A percentile compares a stretch with the other conserved stretches of the same genome.
Evolutionary conservation across 352 stramenopile genomes (phyloP).

Genomic region (Aphanomyces astaci): DNA sequence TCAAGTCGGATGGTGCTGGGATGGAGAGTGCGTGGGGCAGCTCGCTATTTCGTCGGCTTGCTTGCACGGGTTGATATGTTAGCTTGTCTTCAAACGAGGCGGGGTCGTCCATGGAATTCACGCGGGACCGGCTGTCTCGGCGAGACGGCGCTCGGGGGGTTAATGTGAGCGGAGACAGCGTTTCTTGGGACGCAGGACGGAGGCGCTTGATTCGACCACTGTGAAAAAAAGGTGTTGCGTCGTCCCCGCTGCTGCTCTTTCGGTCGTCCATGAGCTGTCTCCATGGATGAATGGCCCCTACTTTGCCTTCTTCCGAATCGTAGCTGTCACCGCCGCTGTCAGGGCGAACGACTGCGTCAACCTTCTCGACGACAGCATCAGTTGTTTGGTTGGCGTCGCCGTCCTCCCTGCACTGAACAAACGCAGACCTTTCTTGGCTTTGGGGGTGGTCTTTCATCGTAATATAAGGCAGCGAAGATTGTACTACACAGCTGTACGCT

Average conservation of each 20-base stretch:
- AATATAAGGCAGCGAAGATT: too few species aligned
- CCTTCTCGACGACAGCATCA: too few species aligned
- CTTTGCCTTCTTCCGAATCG: neutral
- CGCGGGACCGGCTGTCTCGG: conserved; percentile 23
- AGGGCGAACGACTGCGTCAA: too few species aligned
- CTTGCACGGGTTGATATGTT: conserved; percentile 3
- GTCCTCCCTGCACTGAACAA: neutral
- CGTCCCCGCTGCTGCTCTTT: neutral
- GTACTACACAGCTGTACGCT: too few species aligned
- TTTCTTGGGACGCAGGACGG: conserved; percentile 19
- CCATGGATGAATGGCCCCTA: neutral
- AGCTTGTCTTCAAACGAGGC: conserved; percentile 24
- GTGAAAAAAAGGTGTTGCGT: neutral
- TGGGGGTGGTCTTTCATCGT: conserved; percentile 6
- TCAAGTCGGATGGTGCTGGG: neutral
- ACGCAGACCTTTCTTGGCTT: neutral
- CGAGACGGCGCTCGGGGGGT: conserved; percentile 40
- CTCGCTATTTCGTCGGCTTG: neutral
- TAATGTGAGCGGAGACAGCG: conserved; percentile 34
- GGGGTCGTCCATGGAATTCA: conserved; percentile 3
- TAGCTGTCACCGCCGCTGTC: neutral
- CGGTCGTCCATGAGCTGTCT: neutral
- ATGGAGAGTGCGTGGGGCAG: neutral
- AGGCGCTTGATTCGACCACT: conserved; percentile 3
- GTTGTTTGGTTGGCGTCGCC: neutral